phyloP scores from a whole-genome alignment of 2,329 filamentous ascomycete genomes.

The Beauveria medogensis region DNA sequence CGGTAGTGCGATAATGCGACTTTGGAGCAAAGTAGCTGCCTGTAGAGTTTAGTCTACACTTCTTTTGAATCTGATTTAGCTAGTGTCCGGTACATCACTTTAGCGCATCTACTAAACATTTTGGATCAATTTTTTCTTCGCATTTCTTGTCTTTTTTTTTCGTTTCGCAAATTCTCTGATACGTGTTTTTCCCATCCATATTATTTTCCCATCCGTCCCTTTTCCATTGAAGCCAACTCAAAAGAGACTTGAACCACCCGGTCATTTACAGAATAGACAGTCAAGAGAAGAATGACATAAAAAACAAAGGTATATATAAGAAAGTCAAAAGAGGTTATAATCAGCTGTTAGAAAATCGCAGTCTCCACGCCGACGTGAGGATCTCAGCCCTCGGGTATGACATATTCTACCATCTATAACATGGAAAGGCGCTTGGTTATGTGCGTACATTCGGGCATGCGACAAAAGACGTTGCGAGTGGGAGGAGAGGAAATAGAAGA shows the following conservation, averaged over 20 bases:
- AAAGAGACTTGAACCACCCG: not conserved
- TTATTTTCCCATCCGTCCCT: not conserved
- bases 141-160: not conserved
- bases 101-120: not conserved
- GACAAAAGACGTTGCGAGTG: not conserved
- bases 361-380: slow-evolving; percentile 3
- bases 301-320: not conserved
- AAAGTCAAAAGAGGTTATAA: not conserved
- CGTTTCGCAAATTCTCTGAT: not conserved
- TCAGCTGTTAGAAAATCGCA: not conserved
- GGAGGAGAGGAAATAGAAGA: not conserved
- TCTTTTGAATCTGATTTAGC: not conserved
- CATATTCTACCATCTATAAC: slow-evolving; percentile 9
- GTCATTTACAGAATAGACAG: not conserved
- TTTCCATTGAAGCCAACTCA: not conserved
- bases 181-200: not conserved
- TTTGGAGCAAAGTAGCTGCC: not conserved
- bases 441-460: not conserved
- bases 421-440: not conserved
- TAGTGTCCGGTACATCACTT: not conserved
- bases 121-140: not conserved
- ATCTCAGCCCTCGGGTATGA: slow-evolving; percentile 7
- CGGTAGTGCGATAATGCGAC: not conserved
- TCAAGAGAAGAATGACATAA: not conserved
- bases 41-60: not conserved